Evolutionary conservation across 2,329 filamentous ascomycete genomes (phyloP), one percentile per base, ranked within the genome.

Genomic region (Penicillium sp.): DNA sequence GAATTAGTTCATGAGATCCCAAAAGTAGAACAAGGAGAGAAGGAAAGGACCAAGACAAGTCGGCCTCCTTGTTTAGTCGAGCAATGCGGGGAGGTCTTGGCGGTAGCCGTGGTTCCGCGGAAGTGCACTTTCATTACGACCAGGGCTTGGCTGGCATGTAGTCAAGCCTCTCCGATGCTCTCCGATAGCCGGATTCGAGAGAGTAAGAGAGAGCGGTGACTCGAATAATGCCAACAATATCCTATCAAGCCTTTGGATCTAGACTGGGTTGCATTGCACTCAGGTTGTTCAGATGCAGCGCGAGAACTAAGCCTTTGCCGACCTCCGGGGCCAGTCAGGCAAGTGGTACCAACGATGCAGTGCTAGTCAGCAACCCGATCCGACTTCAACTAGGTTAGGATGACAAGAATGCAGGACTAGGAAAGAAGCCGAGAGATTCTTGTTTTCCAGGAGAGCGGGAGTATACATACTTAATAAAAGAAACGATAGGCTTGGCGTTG

Each of bases 291-390:
- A 25, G 8, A 1, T 38, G 28, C 22, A 40, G 28, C 17, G 10
- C 28, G 28, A 19, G 44, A 57, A 55, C 36, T 55, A 63, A 63
- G 61, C 62, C 59, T 63, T 62, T 59, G 55, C 59, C 56, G 56
- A 62, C 41, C 44, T 8, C 9, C 11, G 30, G 30, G 30, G 3
- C 30, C 52, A 47, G 55, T 46, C 14, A 26, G 40, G 16, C 31
- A 22, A 22, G 50, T 60, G 30, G 40, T 49, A 53, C 44, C 30
- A 42, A 25, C 26, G 19, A 53, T 25, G 46, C 37, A 22, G 40
- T 53, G 38, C 26, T 50, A 36, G 54, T 55, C 50, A 30, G 36
- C 16, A 48, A 51, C 5, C 12, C 10, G 38, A 16, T 26, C 37
- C n/a, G 19, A 31, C n/a, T 31, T 49, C 6, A 41, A 52, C 2